Percentiles rank a stretch among this genome's conserved stretches.
phyloP scores from a whole-genome alignment of 768 basidiomycete genomes.

The Termitomyces sp. region DNA sequence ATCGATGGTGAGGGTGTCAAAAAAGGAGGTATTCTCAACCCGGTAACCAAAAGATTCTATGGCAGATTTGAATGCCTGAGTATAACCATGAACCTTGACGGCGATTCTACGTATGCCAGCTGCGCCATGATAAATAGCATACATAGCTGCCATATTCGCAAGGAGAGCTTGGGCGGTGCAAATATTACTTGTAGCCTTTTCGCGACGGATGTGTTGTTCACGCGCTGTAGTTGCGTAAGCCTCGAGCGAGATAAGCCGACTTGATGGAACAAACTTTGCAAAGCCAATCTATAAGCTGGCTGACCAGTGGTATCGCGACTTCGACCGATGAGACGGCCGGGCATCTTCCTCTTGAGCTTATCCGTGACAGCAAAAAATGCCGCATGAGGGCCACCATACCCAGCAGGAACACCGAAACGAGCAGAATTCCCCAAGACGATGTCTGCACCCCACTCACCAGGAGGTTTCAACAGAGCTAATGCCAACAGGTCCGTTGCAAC shows the following conservation, averaged over 20 bases:
- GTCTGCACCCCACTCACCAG: constrained; percentile 99
- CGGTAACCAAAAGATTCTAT: constrained; percentile 75
- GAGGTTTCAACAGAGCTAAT: constrained; percentile 88
- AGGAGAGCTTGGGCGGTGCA: constrained; percentile 97
- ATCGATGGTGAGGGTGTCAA: constrained; percentile 87
- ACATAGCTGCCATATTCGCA: constrained; percentile 99
- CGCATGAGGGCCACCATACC: constrained; percentile 97
- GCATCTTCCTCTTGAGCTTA: constrained; percentile 94
- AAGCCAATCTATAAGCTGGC: constrained; percentile 85
- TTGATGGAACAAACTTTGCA: constrained; percentile 72
- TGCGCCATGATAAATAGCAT: constrained; percentile 95
- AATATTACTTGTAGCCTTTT: constrained; percentile 98
- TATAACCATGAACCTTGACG: constrained; percentile 84
- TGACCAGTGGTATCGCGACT: constrained; percentile 84
- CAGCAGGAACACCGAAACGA: constrained; percentile 93
- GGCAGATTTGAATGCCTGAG: constrained; percentile 67
- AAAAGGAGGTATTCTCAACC: constrained; percentile 71
- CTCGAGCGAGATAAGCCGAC: neutral
- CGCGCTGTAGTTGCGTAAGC: constrained; percentile 53
- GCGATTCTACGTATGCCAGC: constrained; percentile 82
- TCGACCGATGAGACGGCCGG: constrained; percentile 91
- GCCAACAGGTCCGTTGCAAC: constrained; percentile 93
- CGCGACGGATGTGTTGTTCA: constrained; percentile 95
- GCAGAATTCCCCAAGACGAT: constrained; percentile 94
- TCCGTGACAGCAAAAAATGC: constrained; percentile 97